These are phyloP conservation scores for Neckera pumila DNA, from an alignment of 225 moss, liverwort and hornwort species.

Conservation along the genomic window DNA sequence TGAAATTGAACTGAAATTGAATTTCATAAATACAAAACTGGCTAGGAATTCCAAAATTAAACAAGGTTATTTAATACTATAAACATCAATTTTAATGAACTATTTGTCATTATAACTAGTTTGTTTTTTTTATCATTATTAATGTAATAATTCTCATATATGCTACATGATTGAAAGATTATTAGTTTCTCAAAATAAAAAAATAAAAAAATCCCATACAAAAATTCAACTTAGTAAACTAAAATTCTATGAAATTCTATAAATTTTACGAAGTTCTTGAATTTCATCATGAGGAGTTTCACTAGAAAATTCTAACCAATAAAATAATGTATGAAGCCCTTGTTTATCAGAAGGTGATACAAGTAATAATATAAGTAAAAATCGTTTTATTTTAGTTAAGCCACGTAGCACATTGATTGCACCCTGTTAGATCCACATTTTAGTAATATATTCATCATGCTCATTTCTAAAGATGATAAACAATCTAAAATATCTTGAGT, in stretches of 20 bases:
- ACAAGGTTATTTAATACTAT: not conserved
- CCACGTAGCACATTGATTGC: not conserved
- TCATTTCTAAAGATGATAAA: not conserved
- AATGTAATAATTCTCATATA: not conserved
- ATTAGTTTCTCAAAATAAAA: not conserved
- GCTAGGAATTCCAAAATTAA: not conserved
- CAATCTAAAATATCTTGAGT: not conserved
- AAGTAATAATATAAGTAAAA: slow-evolving; percentile 2
- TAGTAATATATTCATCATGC: too few relatives aligned
- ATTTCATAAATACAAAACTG: not conserved
- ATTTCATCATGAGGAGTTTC: not conserved
- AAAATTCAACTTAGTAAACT: not conserved
- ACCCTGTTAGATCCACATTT: not conserved
- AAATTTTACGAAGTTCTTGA: not conserved
- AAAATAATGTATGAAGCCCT: slow-evolving; percentile 10
- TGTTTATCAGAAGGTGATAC: not conserved
- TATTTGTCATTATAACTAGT: too few relatives aligned
- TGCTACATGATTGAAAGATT: not conserved
- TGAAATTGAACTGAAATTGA: not conserved
- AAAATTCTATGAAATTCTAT: not conserved
- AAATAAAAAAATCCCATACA: rapidly evolving
- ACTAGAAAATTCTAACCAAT: slow-evolving; percentile 17
- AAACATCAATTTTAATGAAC: not conserved
- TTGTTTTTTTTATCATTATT: too few relatives aligned
- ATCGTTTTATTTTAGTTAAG: slow-evolving; percentile 12